These are phyloP conservation scores for Nematodospora anomalae DNA, from an alignment of 1,139 yeast species.

Conservation along the genomic window DNA sequence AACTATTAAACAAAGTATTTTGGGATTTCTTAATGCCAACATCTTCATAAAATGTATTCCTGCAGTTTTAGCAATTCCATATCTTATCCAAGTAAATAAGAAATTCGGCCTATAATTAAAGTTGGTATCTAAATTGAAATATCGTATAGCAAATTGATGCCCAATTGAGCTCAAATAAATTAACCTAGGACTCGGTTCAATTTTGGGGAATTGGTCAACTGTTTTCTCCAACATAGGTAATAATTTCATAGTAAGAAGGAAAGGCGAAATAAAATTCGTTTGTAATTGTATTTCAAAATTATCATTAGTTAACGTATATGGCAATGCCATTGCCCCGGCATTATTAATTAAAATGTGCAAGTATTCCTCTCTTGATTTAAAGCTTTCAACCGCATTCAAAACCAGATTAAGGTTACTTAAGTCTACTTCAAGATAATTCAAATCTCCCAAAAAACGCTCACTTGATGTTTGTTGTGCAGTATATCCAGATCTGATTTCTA, in stretches of 20 bases:
- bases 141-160: conserved; percentile 52
- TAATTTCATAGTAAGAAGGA: conserved; percentile 63
- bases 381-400: conserved; percentile 50
- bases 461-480: conserved; percentile 6
- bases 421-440: conserved; percentile 62
- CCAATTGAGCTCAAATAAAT: conserved; percentile 71
- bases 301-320: conserved; percentile 62
- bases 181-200: conserved; percentile 51
- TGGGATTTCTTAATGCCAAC: conserved; percentile 66
- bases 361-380: conserved; percentile 48
- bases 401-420: conserved; percentile 60
- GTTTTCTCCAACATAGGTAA: conserved; percentile 53
- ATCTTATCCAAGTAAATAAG: conserved; percentile 75
- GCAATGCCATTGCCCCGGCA: conserved; percentile 82
- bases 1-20: conserved; percentile 62
- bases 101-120: conserved; percentile 64
- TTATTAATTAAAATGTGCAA: conserved; percentile 71
- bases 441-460: conserved; percentile 50
- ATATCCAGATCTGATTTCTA: conserved; percentile 18
- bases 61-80: conserved; percentile 77
- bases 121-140: conserved; percentile 47
- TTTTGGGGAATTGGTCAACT: conserved; percentile 22
- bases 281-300: conserved; percentile 80
- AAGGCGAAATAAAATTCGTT: conserved; percentile 77
- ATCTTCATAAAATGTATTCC: conserved; percentile 74